Evolutionary conservation across 2,329 filamentous ascomycete genomes (phyloP).

Genomic region (Calonectria crousiana): DNA sequence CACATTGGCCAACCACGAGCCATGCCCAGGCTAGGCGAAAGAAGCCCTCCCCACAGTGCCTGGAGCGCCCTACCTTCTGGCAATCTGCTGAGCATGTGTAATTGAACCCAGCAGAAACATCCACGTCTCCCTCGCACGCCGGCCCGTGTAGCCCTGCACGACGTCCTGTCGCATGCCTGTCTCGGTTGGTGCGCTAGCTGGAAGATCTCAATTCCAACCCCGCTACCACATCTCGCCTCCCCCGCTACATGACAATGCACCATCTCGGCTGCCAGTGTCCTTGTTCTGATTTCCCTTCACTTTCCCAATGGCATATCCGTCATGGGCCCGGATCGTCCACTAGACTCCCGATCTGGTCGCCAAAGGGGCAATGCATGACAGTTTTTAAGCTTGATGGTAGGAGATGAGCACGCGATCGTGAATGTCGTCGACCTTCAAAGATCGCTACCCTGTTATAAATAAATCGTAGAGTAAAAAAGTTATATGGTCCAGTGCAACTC

Average conservation of each 20-base stretch:
- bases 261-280: not conserved
- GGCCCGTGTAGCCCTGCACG: constrained; percentile 6
- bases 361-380: constrained; percentile 8
- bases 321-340: constrained; percentile 1
- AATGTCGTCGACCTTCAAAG: not conserved
- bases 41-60: constrained; percentile 5
- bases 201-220: constrained; percentile 41
- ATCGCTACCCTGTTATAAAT: constrained; percentile 3
- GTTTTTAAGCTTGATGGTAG: not conserved
- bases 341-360: not conserved
- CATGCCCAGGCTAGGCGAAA: not conserved
- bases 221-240: constrained; percentile 26
- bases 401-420: constrained; percentile 14
- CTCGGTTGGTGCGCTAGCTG: constrained; percentile 19
- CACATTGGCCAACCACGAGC: constrained; percentile 5
- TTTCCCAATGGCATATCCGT: not conserved
- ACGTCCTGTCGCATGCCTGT: constrained; percentile 5
- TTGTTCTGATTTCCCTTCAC: not conserved
- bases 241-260: constrained; percentile 5
- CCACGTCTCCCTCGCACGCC: not conserved
- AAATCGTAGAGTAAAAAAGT: not conserved
- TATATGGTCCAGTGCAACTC: not conserved
- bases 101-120: constrained; percentile 14
- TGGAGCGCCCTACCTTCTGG: not conserved
- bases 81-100: constrained; percentile 2